phyloP scores from a whole-genome alignment of 2,329 filamentous ascomycete genomes.

The Lasiodiplodia gonubiensis region DNA sequence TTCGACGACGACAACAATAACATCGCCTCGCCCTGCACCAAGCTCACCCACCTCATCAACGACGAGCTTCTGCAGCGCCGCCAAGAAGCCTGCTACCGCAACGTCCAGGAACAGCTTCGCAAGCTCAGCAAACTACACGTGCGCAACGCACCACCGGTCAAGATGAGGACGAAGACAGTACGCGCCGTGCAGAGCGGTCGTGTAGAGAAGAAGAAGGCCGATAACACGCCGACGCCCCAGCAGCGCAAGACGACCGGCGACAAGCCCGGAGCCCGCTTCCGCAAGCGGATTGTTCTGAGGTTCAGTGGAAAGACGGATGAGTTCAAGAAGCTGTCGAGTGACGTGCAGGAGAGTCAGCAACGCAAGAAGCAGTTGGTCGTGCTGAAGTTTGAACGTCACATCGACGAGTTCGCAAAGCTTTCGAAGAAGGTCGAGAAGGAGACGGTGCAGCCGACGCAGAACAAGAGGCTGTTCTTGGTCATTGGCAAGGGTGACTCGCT shows the following conservation, averaged over 20 bases:
- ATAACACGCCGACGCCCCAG: neutral
- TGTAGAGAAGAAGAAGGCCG: neutral
- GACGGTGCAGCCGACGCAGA: neutral
- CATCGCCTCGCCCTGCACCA: neutral
- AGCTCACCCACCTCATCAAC: neutral
- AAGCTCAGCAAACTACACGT: neutral
- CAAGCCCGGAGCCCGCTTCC: neutral
- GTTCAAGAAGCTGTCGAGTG: neutral
- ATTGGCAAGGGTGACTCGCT: slow-evolving; percentile 6
- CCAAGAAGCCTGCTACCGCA: no score
- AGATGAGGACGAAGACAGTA: neutral
- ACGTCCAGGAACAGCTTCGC: neutral
- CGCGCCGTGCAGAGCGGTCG: neutral
- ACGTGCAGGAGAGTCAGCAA: neutral
- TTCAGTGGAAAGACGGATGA: neutral
- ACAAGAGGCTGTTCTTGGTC: slow-evolving; percentile 7
- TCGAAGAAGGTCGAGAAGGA: neutral
- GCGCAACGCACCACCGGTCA: slow-evolving; percentile 5
- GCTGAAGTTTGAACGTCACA: slow-evolving; percentile 12
- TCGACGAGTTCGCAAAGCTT: slow-evolving; percentile 1
- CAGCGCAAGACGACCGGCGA: neutral
- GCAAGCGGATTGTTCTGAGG: neutral
- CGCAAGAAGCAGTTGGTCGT: neutral
- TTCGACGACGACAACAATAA: neutral
- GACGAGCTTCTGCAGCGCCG: neutral